Base-by-base conservation (phyloP, 192 early-diverging fungal species). In the Podochytrium sp. region DNA sequence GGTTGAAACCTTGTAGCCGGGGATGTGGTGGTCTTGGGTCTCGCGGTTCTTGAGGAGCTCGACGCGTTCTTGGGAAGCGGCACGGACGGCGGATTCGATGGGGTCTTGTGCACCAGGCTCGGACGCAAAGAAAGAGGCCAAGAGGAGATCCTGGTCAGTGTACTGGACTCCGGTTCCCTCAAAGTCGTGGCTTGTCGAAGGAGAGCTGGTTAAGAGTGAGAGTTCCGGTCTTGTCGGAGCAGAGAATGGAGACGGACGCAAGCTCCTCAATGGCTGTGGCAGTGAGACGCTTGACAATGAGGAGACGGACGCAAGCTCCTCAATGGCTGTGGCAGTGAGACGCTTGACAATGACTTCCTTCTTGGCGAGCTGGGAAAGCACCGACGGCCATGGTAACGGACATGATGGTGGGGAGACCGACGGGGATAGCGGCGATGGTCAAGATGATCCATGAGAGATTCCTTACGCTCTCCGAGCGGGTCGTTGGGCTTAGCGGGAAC, bases 381-480 rank as follows among this genome's bases (percentile, higher is more conserved):
- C 95, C 95, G 35, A 97, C 89, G 3, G 95, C 95, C 94, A 97
- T 96, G 51, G 95, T 97, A 29, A 96, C 94, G 18, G 93, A 90
- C 88, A 96, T 89, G 51, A 97, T 93, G 0, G 95, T 94, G n/a
- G 94, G 95, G 29, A 97, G 89, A 80, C 95, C 95, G 12, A 96
- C 91, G 30, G 95, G 95, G 65, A 96, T 94, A 39, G 94, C 94
- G 52, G 94, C 95, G 20, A 97, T 91, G 2, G 93, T 95, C 53
- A 97, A 81, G 63, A 96, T 89, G 20, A n/a, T n/a, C n/a, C n/a
- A n/a, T n/a, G n/a, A n/a, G n/a, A n/a, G n/a, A n/a, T n/a, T n/a
- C 10, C 43, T 42, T 53, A 23, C 52, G 53, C 14, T 73, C 37
- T 14, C 57, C 25, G 10, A 25, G 14, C 12, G 25, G 27, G 27